phyloP scores from a whole-genome alignment of 129 eudicot genomes.

The Saussurea involucrata region DNA sequence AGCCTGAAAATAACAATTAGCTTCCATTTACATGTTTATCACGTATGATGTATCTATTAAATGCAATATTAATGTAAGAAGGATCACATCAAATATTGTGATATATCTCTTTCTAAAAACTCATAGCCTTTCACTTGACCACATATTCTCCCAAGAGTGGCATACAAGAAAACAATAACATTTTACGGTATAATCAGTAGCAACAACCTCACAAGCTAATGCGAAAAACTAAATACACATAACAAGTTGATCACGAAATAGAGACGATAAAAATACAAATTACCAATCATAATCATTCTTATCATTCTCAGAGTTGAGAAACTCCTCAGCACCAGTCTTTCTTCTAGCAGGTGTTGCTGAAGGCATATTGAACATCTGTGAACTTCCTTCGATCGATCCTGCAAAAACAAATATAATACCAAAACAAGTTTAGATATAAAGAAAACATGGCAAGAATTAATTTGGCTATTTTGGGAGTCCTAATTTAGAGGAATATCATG shows the following conservation, averaged over 20 bases:
- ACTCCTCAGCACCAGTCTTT: conserved; percentile 82
- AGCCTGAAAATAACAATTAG: conserved; percentile 79
- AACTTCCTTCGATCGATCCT: conserved; percentile 64
- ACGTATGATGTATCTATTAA: background rate
- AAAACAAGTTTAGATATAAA: background rate
- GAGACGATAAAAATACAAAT: background rate
- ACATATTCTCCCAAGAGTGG: background rate
- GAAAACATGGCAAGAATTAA: background rate
- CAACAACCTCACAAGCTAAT: background rate
- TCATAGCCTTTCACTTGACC: background rate
- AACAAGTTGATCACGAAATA: background rate
- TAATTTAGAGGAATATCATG: background rate
- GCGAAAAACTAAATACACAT: background rate
- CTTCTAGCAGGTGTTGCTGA: conserved; percentile 61
- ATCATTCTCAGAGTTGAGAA: conserved; percentile 84
- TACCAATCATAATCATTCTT: conserved; percentile 99
- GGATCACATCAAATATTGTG: background rate
- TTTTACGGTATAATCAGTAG: background rate
- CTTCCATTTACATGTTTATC: background rate
- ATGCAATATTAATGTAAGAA: background rate
- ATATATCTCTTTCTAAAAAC: background rate
- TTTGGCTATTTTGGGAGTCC: background rate
- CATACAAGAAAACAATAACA: background rate
- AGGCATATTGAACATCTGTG: conserved; percentile 62
- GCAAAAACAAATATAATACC: conserved; percentile 25